Evolutionary conservation across 2,329 filamentous ascomycete species (phyloP).

Genomic region (Aureobasidium vineae): DNA sequence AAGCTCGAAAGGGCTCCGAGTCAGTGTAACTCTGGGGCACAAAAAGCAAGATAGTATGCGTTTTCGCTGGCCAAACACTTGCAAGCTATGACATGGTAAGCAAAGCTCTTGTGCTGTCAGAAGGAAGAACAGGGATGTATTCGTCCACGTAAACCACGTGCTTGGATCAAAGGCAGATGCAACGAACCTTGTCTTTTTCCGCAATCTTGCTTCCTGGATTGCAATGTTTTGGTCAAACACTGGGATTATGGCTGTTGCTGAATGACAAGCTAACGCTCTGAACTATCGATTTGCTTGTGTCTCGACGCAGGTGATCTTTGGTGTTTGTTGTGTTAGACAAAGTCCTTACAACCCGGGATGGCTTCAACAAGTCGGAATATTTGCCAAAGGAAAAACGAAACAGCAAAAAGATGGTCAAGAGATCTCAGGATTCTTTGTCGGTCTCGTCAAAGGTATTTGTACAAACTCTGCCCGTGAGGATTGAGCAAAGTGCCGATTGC

Average conservation of each 20-base stretch:
- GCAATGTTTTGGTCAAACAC: constrained; percentile 7
- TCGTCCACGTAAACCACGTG: constrained; percentile 15
- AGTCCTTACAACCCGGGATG: constrained; percentile 18
- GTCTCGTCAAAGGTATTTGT: constrained; percentile 26
- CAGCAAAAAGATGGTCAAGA: constrained; percentile 6
- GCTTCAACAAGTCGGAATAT: constrained; percentile 3
- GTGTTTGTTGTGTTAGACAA: constrained; percentile 23
- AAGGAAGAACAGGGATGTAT: background rate
- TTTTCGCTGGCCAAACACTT: constrained; percentile 15
- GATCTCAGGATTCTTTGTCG: constrained; percentile 26
- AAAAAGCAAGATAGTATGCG: constrained; percentile 27
- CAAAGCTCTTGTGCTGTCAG: constrained; percentile 13
- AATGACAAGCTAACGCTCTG: constrained; percentile 13
- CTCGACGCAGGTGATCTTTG: constrained; percentile 17
- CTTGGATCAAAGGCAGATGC: constrained; percentile 12
- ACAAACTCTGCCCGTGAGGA: constrained; percentile 4
- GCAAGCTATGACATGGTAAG: constrained; percentile 21
- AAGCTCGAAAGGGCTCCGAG: constrained; percentile 19
- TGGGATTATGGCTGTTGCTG: constrained; percentile 12
- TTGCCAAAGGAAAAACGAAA: constrained; percentile 19
- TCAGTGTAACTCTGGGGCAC: constrained; percentile 24
- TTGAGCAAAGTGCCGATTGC: constrained; percentile 23
- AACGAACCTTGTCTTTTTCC: constrained; percentile 21
- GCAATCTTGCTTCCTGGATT: constrained; percentile 8
- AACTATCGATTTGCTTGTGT: constrained; percentile 23